phyloP scores from a whole-genome alignment of 352 stramenopile genomes.

The Phytophthora foliorum region DNA sequence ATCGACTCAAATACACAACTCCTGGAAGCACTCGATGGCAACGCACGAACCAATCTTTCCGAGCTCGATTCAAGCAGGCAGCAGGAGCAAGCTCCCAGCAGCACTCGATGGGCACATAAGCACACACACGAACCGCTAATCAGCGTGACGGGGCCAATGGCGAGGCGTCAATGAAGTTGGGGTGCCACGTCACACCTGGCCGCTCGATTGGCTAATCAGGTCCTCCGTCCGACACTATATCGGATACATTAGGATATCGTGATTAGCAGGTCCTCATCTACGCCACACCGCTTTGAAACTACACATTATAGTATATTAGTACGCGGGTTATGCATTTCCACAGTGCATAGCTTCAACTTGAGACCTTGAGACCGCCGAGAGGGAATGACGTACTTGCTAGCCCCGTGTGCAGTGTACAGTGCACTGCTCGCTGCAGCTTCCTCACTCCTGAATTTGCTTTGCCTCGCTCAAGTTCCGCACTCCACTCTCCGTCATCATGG shows the following conservation, averaged over 20 bases:
- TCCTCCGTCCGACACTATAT: not conserved
- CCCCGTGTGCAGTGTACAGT: conserved; percentile 12
- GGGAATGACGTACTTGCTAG: conserved; percentile 7
- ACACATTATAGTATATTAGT: not conserved
- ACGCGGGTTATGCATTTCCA: not conserved
- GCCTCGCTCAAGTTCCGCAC: conserved; percentile 10
- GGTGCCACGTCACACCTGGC: conserved; percentile 27
- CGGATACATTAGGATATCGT: not conserved
- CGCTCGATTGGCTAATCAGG: conserved; percentile 26
- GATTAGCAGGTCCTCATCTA: not conserved
- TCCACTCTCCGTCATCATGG: conserved; percentile 21
- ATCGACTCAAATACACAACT: too few species aligned
- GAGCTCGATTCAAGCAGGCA: too few species aligned
- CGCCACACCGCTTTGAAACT: not conserved
- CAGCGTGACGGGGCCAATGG: conserved; percentile 17
- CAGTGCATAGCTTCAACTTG: conserved; percentile 20
- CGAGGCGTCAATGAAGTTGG: not conserved
- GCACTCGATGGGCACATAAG: too few species aligned
- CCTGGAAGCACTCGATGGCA: too few species aligned
- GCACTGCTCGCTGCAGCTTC: not conserved
- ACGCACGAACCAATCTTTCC: too few species aligned
- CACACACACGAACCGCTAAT: too few species aligned
- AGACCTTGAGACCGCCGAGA: not conserved
- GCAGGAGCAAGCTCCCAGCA: too few species aligned
- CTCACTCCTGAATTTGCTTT: conserved; percentile 34